phyloP scores from a whole-genome alignment of 768 basidiomycete genomes.

The Cubamyces lactineus region DNA sequence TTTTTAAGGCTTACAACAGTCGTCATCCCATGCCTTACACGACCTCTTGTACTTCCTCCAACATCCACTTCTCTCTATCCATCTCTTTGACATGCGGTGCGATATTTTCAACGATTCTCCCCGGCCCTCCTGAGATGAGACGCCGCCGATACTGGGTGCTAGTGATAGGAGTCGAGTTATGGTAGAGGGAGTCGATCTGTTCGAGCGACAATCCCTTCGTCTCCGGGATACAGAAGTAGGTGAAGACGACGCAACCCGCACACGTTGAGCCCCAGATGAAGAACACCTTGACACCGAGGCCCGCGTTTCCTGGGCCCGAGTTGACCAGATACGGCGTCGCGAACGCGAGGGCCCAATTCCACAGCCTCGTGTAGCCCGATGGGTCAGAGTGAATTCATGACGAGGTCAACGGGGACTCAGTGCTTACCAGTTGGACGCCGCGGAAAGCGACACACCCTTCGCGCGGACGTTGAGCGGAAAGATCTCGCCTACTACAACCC shows the following conservation, averaged over 20 bases:
- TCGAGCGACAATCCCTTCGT: constrained; percentile 27
- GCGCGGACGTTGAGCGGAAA: constrained; percentile 59
- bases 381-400: too few species aligned
- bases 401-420: too few species aligned
- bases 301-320: constrained; percentile 24
- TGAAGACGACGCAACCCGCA: constrained; percentile 38
- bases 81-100: neutral
- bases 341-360: constrained; percentile 47
- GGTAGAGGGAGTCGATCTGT: constrained; percentile 45
- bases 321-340: constrained; percentile 39
- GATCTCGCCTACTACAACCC: constrained; percentile 55
- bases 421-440: constrained; percentile 61
- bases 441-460: constrained; percentile 75
- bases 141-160: constrained; percentile 22
- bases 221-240: constrained; percentile 42
- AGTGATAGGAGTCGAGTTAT: constrained; percentile 33
- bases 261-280: constrained; percentile 45
- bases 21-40: too few species aligned
- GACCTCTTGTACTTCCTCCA: neutral
- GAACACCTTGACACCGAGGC: constrained; percentile 40
- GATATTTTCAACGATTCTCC: too few species aligned
- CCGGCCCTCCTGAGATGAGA: constrained; percentile 5
- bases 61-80: neutral
- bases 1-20: too few species aligned
- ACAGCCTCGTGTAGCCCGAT: constrained; percentile 23